Percentiles rank a stretch among this genome's conserved stretches.
Evolutionary conservation across 805 yeast species (phyloP).

Genomic region (Diddensiella transvaalensis): DNA sequence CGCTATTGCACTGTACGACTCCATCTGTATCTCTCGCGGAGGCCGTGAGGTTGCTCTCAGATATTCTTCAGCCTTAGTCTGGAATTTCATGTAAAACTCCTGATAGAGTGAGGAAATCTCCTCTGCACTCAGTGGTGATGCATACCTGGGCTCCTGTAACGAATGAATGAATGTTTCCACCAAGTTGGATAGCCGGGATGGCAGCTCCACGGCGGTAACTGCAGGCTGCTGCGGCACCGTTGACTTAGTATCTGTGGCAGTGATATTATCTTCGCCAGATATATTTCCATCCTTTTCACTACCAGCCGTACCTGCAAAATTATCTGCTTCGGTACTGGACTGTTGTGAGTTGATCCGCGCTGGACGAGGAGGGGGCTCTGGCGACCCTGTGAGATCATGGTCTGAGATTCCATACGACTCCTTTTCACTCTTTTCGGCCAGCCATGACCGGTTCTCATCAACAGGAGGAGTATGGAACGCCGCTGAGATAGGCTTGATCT

Average conservation of each 20-base stretch:
- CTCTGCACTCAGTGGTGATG: conserved; percentile 36
- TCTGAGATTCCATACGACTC: conserved; percentile 20
- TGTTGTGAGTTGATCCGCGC: not conserved
- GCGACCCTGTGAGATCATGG: not conserved
- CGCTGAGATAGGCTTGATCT: not conserved
- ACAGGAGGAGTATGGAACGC: conserved; percentile 23
- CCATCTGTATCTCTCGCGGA: conserved; percentile 32
- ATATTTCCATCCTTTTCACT: not conserved
- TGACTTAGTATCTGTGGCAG: not conserved
- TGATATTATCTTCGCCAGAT: not conserved
- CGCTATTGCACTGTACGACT: conserved; percentile 33
- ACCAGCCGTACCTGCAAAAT: not conserved
- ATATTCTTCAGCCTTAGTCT: conserved; percentile 27
- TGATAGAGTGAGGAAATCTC: conserved; percentile 40
- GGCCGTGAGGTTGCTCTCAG: conserved; percentile 25
- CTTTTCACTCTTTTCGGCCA: conserved; percentile 19
- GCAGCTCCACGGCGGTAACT: conserved; percentile 11
- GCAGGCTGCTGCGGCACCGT: too few relatives aligned
- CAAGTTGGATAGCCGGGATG: conserved; percentile 15
- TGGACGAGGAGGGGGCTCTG: not conserved
- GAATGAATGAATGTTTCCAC: conserved; percentile 28
- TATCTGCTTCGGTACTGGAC: not conserved
- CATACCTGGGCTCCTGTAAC: conserved; percentile 37
- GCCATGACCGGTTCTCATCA: conserved; percentile 16
- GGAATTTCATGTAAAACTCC: conserved; percentile 36